phyloP scores from a whole-genome alignment of 2,329 filamentous ascomycete species.

The Diaporthe citriasiana region DNA sequence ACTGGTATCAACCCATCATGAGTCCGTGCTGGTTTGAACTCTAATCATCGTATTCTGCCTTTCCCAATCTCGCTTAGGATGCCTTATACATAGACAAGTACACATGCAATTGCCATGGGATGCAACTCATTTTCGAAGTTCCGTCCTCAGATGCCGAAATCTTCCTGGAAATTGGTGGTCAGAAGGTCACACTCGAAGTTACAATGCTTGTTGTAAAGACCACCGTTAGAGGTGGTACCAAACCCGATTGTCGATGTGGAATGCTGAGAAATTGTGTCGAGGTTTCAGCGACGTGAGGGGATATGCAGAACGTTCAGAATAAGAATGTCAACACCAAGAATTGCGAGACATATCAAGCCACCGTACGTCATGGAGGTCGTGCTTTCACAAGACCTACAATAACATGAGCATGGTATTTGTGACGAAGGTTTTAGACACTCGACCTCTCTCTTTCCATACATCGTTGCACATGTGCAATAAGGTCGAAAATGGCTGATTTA shows the following conservation, averaged over 20 bases:
- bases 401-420: neutral
- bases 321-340: neutral
- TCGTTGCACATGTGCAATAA: neutral
- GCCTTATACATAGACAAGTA: neutral
- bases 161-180: neutral
- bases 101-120: no score
- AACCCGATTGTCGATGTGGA: neutral
- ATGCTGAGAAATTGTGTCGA: conserved; percentile 5
- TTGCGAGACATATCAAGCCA: conserved; percentile 15
- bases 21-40: neutral
- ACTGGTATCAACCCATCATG: neutral
- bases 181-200: neutral
- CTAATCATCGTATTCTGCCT: neutral
- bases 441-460: neutral
- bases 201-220: no score
- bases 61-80: neutral
- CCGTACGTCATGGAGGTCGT: neutral
- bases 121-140: no score
- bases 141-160: neutral
- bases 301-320: neutral
- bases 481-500: neutral
- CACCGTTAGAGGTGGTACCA: neutral
- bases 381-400: neutral
- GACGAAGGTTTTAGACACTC: neutral
- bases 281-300: neutral